Evolutionary conservation across 2,329 filamentous ascomycete genomes (phyloP).

Genomic region (Tolypocladium inflatum): DNA sequence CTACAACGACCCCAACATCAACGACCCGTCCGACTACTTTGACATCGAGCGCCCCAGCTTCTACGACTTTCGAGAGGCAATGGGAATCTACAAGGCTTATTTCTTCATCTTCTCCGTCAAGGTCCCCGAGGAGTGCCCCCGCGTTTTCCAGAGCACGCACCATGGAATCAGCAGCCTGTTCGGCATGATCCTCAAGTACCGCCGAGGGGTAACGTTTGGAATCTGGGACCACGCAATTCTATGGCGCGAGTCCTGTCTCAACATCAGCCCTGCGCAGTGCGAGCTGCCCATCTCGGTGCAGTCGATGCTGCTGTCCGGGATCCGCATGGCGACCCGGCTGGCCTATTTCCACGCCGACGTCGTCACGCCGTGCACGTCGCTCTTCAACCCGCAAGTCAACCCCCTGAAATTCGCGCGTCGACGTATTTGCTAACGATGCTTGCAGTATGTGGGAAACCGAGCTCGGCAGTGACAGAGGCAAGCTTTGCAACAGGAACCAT

Average conservation of each 20-base stretch:
- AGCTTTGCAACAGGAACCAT: constrained; percentile 44
- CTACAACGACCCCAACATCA: constrained; percentile 29
- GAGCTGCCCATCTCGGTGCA: constrained; percentile 38
- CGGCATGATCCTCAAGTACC: constrained; percentile 52
- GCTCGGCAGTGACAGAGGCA: constrained; percentile 48
- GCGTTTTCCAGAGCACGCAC: constrained; percentile 54
- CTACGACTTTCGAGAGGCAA: constrained; percentile 22
- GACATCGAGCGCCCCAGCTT: constrained; percentile 24
- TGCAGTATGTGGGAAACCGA: constrained; percentile 47
- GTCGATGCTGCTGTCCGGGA: constrained; percentile 34
- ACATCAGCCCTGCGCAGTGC: constrained; percentile 38
- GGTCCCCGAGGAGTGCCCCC: constrained; percentile 45
- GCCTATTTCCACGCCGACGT: constrained; percentile 47
- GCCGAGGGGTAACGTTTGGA: constrained; percentile 47
- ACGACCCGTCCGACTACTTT: constrained; percentile 18
- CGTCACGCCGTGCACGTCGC: constrained; percentile 45
- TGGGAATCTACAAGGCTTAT: constrained; percentile 30
- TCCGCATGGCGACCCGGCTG: constrained; percentile 36
- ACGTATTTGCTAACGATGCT: not conserved
- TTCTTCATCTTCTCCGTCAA: constrained; percentile 49
- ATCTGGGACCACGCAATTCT: constrained; percentile 57
- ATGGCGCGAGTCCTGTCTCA: constrained; percentile 46
- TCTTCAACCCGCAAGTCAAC: constrained; percentile 43
- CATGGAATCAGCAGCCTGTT: constrained; percentile 52
- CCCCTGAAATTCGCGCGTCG: not conserved